These are phyloP conservation scores for Lachnellula hyalina DNA, from an alignment of 2,329 filamentous ascomycete genomes.

Conservation along the genomic window DNA sequence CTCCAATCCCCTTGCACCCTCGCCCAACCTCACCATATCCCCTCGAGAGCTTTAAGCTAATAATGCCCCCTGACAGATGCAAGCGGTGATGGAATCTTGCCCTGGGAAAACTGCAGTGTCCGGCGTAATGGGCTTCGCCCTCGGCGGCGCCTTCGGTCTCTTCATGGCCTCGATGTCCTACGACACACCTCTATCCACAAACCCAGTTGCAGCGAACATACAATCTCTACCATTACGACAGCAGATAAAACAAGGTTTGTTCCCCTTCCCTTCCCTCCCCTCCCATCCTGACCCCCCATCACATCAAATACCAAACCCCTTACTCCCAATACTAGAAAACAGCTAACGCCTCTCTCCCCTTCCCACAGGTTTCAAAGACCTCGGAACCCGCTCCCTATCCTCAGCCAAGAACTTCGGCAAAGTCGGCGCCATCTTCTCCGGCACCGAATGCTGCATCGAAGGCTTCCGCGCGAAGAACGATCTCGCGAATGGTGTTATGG, in stretches of 20 bases:
- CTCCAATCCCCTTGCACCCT: neutral
- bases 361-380: constrained; percentile 70
- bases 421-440: constrained; percentile 84
- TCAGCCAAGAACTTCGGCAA: constrained; percentile 93
- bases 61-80: constrained; percentile 24
- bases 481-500: constrained; percentile 76
- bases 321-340: neutral
- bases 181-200: constrained; percentile 70
- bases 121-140: constrained; percentile 87
- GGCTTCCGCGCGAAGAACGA: constrained; percentile 92
- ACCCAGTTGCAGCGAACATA: constrained; percentile 38
- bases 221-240: constrained; percentile 71
- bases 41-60: neutral
- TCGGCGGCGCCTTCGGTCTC: constrained; percentile 89
- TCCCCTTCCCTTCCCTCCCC: neutral
- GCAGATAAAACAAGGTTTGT: constrained; percentile 63
- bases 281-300: neutral
- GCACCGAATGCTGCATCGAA: constrained; percentile 95
- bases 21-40: no score
- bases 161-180: constrained; percentile 99
- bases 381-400: constrained; percentile 77
- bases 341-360: neutral
- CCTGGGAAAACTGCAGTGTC: constrained; percentile 83
- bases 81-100: constrained; percentile 75
- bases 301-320: neutral